A percentile compares a stretch with the other conserved stretches of the same genome.
These are phyloP conservation scores for Chloroidium sp. DNA, from an alignment of 163 green algal genomes.

Conservation along the genomic window DNA sequence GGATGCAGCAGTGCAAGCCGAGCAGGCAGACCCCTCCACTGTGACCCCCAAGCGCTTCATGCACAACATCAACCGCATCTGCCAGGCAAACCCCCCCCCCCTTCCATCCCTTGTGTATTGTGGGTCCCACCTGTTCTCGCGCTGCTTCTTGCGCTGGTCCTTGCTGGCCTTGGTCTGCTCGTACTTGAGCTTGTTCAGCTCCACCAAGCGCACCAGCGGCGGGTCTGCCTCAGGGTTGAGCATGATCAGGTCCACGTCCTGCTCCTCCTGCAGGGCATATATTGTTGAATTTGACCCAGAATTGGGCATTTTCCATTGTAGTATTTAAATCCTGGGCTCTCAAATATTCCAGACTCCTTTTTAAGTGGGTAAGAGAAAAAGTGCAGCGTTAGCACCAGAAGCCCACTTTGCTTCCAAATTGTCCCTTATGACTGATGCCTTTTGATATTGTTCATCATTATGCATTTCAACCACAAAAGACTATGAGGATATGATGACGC, in stretches of 20 bases:
- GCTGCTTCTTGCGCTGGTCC: conserved; percentile 64
- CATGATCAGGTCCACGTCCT: conserved; percentile 64
- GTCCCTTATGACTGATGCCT: too few species aligned
- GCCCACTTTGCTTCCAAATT: too few species aligned
- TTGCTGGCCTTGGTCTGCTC: conserved; percentile 67
- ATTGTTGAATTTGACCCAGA: too few species aligned
- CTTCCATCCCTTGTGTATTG: neutral
- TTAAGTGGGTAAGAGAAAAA: too few species aligned
- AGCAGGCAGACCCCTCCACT: conserved; percentile 4
- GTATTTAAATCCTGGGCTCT: too few species aligned
- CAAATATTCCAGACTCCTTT: too few species aligned
- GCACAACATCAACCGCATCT: conserved; percentile 52
- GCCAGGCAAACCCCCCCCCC: conserved; percentile 11
- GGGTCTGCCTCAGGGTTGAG: conserved; percentile 57
- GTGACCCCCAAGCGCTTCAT: conserved; percentile 72
- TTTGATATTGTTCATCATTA: too few species aligned
- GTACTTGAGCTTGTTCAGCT: conserved; percentile 80
- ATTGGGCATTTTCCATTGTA: too few species aligned
- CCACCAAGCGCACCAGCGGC: conserved; percentile 60
- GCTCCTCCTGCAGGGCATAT: neutral
- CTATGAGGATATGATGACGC: too few species aligned
- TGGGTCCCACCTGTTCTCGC: conserved; percentile 25
- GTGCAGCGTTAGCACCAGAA: too few species aligned
- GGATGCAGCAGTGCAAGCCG: conserved; percentile 25
- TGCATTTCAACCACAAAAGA: too few species aligned